phyloP scores from a whole-genome alignment of 345 rosid species.

The Clausena lansium region DNA sequence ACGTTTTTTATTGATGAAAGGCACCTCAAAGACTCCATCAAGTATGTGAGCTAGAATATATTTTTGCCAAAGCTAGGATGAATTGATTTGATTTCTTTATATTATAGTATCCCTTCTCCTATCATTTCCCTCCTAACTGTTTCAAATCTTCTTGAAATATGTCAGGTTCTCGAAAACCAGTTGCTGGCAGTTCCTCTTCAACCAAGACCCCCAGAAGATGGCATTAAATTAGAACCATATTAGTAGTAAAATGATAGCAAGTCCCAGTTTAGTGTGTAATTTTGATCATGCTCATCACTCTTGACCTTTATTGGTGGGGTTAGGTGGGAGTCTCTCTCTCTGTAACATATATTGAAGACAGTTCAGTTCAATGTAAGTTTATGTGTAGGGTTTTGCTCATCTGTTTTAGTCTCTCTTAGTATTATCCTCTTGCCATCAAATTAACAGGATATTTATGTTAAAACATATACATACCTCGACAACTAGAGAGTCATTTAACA shows the following conservation, averaged over 20 bases:
- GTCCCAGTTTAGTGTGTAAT: background rate
- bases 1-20: conserved; percentile 48
- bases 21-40: conserved; percentile 50
- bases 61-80: background rate
- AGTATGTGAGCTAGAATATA: conserved; percentile 35
- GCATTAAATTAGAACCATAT: conserved; percentile 24
- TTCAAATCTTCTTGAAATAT: background rate
- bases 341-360: background rate
- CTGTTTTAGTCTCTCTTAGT: background rate
- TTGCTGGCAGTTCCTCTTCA: conserved; percentile 30
- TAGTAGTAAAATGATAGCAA: background rate
- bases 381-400: background rate
- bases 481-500: no score
- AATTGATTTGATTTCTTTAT: background rate
- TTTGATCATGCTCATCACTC: background rate
- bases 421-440: no score
- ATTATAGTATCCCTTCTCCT: background rate
- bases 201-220: conserved; percentile 34
- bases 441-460: background rate
- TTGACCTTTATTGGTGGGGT: background rate
- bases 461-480: no score
- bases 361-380: background rate
- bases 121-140: background rate
- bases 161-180: conserved; percentile 38
- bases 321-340: background rate